Evolutionary conservation across 192 early-diverging fungal species (phyloP).

Genomic region (Rhizophagus sp.): DNA sequence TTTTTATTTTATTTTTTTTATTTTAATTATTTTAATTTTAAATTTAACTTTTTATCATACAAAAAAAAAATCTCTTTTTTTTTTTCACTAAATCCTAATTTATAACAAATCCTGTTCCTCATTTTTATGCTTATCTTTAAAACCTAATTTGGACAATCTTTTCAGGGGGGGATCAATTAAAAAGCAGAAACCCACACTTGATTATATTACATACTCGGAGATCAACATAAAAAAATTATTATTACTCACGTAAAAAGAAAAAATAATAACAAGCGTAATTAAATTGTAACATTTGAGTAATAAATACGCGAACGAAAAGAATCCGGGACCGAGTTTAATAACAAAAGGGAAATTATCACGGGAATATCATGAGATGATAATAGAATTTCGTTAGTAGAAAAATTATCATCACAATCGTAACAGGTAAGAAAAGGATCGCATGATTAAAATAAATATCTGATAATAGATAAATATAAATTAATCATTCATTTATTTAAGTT

Average conservation of each 20-base stretch:
- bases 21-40: too few species aligned
- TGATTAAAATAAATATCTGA: too few species aligned
- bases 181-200: background rate
- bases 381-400: background rate
- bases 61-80: background rate
- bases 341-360: background rate
- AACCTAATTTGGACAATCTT: background rate
- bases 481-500: background rate
- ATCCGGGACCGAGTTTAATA: too few species aligned
- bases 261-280: too few species aligned
- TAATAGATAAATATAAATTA: too few species aligned
- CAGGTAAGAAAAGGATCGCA: background rate
- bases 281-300: background rate
- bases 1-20: too few species aligned
- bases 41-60: too few species aligned
- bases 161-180: background rate
- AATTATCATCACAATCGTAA: background rate
- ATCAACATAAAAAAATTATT: background rate
- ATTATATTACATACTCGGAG: background rate
- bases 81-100: background rate
- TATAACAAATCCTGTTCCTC: background rate
- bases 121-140: background rate
- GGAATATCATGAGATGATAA: background rate
- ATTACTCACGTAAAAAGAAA: background rate
- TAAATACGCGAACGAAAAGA: background rate